A percentile compares a stretch with the other conserved stretches of the same genome.
Evolutionary conservation across 345 rosid species (phyloP).

Genomic region (Gossypium thurberi): DNA sequence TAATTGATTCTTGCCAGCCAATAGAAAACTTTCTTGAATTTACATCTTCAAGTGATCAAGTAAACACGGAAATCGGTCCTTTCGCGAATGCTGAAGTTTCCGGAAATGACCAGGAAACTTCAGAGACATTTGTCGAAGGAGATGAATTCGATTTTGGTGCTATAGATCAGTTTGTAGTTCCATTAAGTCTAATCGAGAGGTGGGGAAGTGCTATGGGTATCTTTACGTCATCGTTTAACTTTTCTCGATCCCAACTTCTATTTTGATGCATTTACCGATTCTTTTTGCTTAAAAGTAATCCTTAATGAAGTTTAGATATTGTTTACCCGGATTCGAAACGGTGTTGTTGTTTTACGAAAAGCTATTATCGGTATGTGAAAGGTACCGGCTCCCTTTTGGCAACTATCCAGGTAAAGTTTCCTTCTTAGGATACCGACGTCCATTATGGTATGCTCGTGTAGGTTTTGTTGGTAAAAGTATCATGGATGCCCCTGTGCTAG

Average conservation of each 20-base stretch:
- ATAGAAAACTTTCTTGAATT: slow-evolving; percentile 70
- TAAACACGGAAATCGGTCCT: slow-evolving; percentile 21
- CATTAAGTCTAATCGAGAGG: slow-evolving; percentile 66
- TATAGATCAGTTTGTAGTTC: slow-evolving; percentile 57
- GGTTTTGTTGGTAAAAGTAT: too few species aligned
- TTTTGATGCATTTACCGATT: not conserved
- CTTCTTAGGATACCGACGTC: not conserved
- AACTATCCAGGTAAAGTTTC: slow-evolving; percentile 50
- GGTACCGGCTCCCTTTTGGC: slow-evolving; percentile 96
- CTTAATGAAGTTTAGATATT: slow-evolving; percentile 43
- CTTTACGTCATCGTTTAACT: slow-evolving; percentile 21
- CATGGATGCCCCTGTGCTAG: too few species aligned
- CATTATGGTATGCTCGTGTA: not conserved
- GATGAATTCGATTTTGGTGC: slow-evolving; percentile 16
- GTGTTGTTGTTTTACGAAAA: slow-evolving; percentile 96
- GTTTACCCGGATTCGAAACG: slow-evolving; percentile 89
- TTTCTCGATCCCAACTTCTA: slow-evolving; percentile 9
- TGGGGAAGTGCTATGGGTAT: slow-evolving; percentile 99
- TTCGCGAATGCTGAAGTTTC: slow-evolving; percentile 16
- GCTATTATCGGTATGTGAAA: slow-evolving; percentile 85
- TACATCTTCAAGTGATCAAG: slow-evolving; percentile 21
- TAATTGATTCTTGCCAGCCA: slow-evolving; percentile 57
- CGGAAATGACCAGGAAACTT: slow-evolving; percentile 20
- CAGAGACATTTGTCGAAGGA: slow-evolving; percentile 30
- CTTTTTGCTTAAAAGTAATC: slow-evolving; percentile 10